These are phyloP conservation scores for Neobulgaria alba DNA, from an alignment of 2,329 filamentous ascomycete species.

Conservation along the genomic window DNA sequence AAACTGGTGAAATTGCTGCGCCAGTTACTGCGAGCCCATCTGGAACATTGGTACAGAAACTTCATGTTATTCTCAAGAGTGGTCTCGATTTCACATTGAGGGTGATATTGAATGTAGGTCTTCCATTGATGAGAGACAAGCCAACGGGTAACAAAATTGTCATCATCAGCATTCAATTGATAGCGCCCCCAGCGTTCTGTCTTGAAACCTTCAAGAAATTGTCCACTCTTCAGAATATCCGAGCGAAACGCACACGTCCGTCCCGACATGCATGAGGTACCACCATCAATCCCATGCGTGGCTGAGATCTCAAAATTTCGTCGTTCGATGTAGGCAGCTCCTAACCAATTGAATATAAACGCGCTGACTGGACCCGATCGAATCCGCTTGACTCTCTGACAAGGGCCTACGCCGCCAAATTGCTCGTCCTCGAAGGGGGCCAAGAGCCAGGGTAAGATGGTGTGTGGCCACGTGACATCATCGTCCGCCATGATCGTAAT, in stretches of 20 bases:
- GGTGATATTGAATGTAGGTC: slow-evolving; percentile 91
- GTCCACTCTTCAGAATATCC: slow-evolving; percentile 74
- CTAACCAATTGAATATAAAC: slow-evolving; percentile 78
- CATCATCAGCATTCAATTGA: slow-evolving; percentile 91
- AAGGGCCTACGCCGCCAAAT: slow-evolving; percentile 88
- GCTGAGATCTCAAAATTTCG: slow-evolving; percentile 96
- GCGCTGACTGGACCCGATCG: slow-evolving; percentile 47
- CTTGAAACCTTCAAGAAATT: slow-evolving; percentile 82
- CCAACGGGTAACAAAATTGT: slow-evolving; percentile 98
- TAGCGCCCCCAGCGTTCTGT: slow-evolving; percentile 85
- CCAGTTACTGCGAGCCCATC: slow-evolving; percentile 98
- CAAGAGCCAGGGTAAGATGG: slow-evolving; percentile 82
- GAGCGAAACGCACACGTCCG: slow-evolving; percentile 88
- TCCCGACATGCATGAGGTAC: slow-evolving; percentile 93
- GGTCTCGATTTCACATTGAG: slow-evolving; percentile 83
- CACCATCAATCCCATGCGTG: slow-evolving; percentile 89
- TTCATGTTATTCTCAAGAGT: slow-evolving; percentile 83
- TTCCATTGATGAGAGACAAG: slow-evolving; percentile 87
- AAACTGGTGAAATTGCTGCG: slow-evolving; percentile 91
- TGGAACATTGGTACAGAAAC: slow-evolving; percentile 86
- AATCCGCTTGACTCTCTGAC: slow-evolving; percentile 71
- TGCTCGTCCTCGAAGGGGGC: slow-evolving; percentile 79
- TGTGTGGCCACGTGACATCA: slow-evolving; percentile 86
- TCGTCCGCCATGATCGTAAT: slow-evolving; percentile 94
- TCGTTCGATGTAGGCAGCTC: slow-evolving; percentile 83